These are phyloP conservation scores for Laguncularia racemosa DNA, from an alignment of 345 rosid species.

Conservation along the genomic window DNA sequence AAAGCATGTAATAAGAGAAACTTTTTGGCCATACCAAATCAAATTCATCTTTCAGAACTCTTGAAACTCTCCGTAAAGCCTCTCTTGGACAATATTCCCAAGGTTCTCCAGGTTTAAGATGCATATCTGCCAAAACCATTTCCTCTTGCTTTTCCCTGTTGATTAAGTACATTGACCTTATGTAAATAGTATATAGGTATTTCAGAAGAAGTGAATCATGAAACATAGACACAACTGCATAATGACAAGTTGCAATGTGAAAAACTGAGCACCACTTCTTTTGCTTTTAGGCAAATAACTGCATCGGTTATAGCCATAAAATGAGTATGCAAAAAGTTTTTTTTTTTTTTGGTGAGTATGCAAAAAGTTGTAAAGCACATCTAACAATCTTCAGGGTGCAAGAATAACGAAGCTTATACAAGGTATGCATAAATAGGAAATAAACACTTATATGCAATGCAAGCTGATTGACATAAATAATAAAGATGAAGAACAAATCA, in stretches of 20 bases:
- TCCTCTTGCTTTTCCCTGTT: constrained; percentile 66
- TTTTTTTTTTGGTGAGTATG: too few species aligned
- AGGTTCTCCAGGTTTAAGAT: constrained; percentile 64
- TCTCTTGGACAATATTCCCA: constrained; percentile 99
- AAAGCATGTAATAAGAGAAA: not conserved
- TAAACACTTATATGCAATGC: too few species aligned
- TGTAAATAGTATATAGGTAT: not conserved
- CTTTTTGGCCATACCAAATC: constrained; percentile 42
- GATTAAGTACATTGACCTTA: constrained; percentile 1
- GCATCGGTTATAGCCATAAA: too few species aligned
- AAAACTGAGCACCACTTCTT: too few species aligned
- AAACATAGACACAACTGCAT: not conserved
- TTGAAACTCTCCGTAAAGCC: constrained; percentile 58
- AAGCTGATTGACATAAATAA: too few species aligned
- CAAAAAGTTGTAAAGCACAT: too few species aligned
- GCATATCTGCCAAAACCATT: constrained; percentile 96
- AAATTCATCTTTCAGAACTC: constrained; percentile 75
- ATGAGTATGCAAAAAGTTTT: too few species aligned
- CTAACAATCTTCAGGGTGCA: too few species aligned
- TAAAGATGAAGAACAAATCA: too few species aligned
- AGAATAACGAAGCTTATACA: too few species aligned
- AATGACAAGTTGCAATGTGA: not conserved
- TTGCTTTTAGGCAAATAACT: too few species aligned
- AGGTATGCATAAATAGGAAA: too few species aligned
- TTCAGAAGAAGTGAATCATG: not conserved